Evolutionary conservation across 2,329 filamentous ascomycete genomes (phyloP), one percentile per base, ranked within the genome.

Genomic region (Shiraia sp.): DNA sequence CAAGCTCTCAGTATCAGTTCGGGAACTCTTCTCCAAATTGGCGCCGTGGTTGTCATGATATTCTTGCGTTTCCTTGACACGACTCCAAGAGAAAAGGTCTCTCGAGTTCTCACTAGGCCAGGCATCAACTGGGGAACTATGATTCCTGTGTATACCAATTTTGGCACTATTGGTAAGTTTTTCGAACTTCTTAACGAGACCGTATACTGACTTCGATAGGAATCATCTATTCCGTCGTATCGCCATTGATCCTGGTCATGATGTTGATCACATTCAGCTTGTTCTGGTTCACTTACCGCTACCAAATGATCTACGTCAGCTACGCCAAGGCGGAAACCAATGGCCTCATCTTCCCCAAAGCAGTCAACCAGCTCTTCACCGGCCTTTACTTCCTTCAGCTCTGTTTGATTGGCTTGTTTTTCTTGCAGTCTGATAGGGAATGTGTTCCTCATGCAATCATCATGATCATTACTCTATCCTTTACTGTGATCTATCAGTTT

Each of bases 81-180:
- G 39, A 99, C 93, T 2, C 80, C 83, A 2, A 74, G 83, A 42
- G 82, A 86, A 64, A 97, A 97, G 70, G 97, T 92, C 83, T 79
- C 75, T 5, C 82, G 93, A 38, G 91, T 96, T 59, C 92, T 89
- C 7, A 83, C 78, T 12, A 76, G 97, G 24, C 83, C 82, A 23
- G 81, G 82, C 35, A 84, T 97, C 49, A 82, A 84, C 40, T 99
- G 95, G 93, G 93, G 93, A 7, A 85, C 85, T 0, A 92, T 95
- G 74, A 99, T 97, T 68, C 93, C 93, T 0, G 85, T 96, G 0
- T 99, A 97, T 69, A 96, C 93, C 40, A 96, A 96, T 63, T 88
- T 99, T 57, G 93, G 91, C 30, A 95, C 89, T 51, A 97, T 99
- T 55, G 90, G 79, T 74, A 72, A 68, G 69, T 6, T 15, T 4